Evolutionary conservation across 768 basidiomycete species (phyloP).

Genomic region (Pleurotus citrinopileatus): DNA sequence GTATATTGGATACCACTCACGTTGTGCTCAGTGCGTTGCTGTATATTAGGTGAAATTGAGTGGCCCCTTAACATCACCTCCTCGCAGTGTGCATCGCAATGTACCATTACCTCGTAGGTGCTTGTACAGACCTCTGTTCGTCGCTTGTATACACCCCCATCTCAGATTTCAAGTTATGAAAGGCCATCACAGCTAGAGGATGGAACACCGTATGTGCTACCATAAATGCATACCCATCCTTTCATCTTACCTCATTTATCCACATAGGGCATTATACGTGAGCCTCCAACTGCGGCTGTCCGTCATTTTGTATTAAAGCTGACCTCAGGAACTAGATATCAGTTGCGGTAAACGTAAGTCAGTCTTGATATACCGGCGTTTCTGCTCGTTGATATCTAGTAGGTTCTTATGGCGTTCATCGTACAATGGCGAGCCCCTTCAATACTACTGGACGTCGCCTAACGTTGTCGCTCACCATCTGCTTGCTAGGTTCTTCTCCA

Average conservation of each 20-base stretch:
- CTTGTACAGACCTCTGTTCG: conserved; percentile 4
- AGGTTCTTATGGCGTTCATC: conserved; percentile 40
- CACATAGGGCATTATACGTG: conserved; percentile 32
- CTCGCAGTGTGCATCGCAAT: conserved; percentile 37
- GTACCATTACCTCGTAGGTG: conserved; percentile 43
- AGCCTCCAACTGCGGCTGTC: conserved; percentile 10
- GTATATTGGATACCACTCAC: conserved; percentile 40
- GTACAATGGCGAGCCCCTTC: conserved; percentile 34
- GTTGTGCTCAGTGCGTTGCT: conserved; percentile 33
- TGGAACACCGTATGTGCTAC: conserved; percentile 35
- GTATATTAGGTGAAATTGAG: neutral
- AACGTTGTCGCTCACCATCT: neutral
- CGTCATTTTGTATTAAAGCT: neutral
- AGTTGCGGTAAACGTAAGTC: conserved; percentile 34
- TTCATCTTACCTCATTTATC: conserved; percentile 7
- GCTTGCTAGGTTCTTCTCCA: conserved; percentile 34
- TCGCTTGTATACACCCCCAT: neutral
- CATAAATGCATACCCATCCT: neutral
- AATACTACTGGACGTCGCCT: neutral
- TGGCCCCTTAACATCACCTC: conserved; percentile 1
- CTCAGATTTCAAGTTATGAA: conserved; percentile 37
- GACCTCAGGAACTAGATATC: conserved; percentile 25
- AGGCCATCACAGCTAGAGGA: conserved; percentile 22
- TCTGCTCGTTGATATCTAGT: neutral
- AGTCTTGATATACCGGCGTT: neutral